Percentiles rank a stretch among this genome's conserved stretches.
Evolutionary conservation across 2,329 filamentous ascomycete species (phyloP).

Genomic region (Simplicillium sp.): DNA sequence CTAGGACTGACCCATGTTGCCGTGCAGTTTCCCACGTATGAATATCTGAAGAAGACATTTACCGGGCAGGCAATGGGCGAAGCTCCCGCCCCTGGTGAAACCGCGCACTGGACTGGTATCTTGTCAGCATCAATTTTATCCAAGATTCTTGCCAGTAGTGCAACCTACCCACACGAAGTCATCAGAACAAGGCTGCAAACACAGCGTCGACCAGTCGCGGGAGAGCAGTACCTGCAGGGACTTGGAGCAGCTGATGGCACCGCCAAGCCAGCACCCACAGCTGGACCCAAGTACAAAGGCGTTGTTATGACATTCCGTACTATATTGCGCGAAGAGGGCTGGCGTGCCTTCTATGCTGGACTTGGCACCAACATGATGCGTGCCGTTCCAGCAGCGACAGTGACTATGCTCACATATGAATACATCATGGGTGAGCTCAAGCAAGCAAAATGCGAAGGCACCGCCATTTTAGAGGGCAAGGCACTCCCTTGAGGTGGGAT

Average conservation of each 20-base stretch:
- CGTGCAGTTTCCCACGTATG: constrained; percentile 94
- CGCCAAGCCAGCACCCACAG: constrained; percentile 35
- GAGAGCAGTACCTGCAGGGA: constrained; percentile 41
- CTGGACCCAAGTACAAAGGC: constrained; percentile 57
- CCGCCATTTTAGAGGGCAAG: too few relatives aligned
- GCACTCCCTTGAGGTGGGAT: too few relatives aligned
- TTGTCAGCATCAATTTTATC: constrained; percentile 83
- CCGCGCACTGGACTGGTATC: constrained; percentile 73
- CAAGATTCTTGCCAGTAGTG: constrained; percentile 88
- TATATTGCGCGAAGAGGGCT: constrained; percentile 85
- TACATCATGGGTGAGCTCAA: constrained; percentile 49
- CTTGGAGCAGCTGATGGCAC: constrained; percentile 33
- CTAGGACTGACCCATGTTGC: constrained; percentile 91
- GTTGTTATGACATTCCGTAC: constrained; percentile 73
- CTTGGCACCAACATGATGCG: constrained; percentile 97
- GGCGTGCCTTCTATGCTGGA: constrained; percentile 92
- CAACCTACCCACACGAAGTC: constrained; percentile 96
- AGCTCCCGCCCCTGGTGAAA: constrained; percentile 26
- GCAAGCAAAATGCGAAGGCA: too few relatives aligned
- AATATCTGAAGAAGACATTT: constrained; percentile 83
- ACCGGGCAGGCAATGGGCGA: constrained; percentile 83
- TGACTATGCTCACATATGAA: constrained; percentile 96
- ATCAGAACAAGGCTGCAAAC: constrained; percentile 90
- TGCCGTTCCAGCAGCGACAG: constrained; percentile 88
- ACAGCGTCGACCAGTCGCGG: constrained; percentile 63